phyloP scores from a whole-genome alignment of 1,284 basidiomycete genomes.

The Golubevia sp. region DNA sequence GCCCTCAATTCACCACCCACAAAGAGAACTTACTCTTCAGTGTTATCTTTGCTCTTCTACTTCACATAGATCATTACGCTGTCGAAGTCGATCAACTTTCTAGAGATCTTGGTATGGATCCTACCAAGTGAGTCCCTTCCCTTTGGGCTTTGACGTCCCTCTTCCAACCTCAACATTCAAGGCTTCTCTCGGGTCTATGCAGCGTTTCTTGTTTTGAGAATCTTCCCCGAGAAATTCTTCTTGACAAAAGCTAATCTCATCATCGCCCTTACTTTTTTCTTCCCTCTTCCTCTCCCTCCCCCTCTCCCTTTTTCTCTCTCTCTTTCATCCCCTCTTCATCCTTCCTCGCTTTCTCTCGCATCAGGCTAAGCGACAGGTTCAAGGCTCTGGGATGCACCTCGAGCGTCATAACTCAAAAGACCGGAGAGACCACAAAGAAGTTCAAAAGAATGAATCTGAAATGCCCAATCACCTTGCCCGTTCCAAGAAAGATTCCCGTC shows the following conservation, averaged over 20 bases:
- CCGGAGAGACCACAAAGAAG: neutral
- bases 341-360: no score
- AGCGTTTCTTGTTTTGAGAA: no score
- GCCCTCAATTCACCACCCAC: conserved; percentile 22
- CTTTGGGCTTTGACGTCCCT: neutral
- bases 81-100: conserved; percentile 29
- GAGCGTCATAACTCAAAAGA: neutral
- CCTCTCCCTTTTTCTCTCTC: neutral
- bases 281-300: neutral
- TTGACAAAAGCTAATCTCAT: neutral
- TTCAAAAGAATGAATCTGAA: neutral
- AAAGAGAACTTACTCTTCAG: conserved; percentile 45
- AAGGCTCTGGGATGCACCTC: conserved; percentile 17
- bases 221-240: no score
- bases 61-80: conserved; percentile 51
- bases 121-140: conserved; percentile 13
- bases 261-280: neutral
- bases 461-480: neutral
- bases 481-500: neutral
- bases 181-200: no score
- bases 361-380: conserved; percentile 15
- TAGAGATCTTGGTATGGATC: conserved; percentile 15
- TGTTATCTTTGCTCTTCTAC: conserved; percentile 40
- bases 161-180: neutral
- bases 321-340: neutral